Evolutionary conservation across 345 rosid species (phyloP), one percentile per base, ranked within the genome.

Genomic region (Camelina hispida): DNA sequence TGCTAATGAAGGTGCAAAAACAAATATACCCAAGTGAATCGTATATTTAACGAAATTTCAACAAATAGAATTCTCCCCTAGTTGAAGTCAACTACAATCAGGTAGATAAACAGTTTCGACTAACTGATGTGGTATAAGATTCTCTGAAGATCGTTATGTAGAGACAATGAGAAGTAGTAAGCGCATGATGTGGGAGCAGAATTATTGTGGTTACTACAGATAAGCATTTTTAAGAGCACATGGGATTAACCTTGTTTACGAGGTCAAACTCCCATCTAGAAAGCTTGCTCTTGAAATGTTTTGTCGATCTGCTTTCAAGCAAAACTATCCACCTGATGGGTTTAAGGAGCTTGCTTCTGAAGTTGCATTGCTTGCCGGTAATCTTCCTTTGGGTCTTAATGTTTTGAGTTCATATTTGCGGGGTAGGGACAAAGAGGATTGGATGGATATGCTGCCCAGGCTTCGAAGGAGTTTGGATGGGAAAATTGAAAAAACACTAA

Each of bases 131-230:
- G 25, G 25, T 23, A 23, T 23, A 23, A 23, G 25, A 23, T 23
- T 23, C 25, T 23, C 2, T 23, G 3, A 23, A 23, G 2, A 23
- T 23, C 2, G 25, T 23, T 1, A 23, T 23, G 25, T 23, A 23
- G 25, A 23, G 25, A 23, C 25, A 23, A 23, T 1, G 25, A 23
- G 25, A 23, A 23, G 25, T 23, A 23, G 25, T 23, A 23, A 23
- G 25, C 25, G 25, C 25, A n/a, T n/a, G 64, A n/a, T 55, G 54
- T 55, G 90, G 90, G 40, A 89, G 87, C 67, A 78, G 80, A 69
- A 80, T 89, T 18, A 79, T 89, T 16, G 75, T 80, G 18, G 82
- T 93, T 17, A 86, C 93, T 50, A 83, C 89, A 78, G 79, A 83
- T 53, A 68, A 10, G 37, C 81, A 59, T 2, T 7, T 10, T 51